Evolutionary conservation across 129 eudicot species (phyloP), one percentile per base, ranked within the genome.

Genomic region (Lonicera japonica): DNA sequence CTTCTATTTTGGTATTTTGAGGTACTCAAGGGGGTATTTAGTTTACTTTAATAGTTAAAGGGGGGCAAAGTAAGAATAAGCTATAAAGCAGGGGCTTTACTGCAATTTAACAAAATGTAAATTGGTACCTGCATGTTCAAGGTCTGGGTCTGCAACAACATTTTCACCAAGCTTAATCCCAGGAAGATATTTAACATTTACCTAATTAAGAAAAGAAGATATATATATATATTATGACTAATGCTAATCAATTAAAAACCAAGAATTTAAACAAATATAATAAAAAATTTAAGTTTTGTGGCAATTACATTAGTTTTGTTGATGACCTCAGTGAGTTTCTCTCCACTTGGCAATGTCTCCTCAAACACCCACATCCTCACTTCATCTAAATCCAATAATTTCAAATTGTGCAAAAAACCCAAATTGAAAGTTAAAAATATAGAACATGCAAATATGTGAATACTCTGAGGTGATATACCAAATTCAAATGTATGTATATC

Each of bases 341-440:
- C 85, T 14, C 99, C 99, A 71, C 76, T 58, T n/a, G 99, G 89
- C 75, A 94, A 67, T 38, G 58, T 72, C 75, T 94, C 96, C 65
- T 94, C 99, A 70, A 80, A 88, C 59, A 94, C 99, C 99, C 99
- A 94, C 99, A 94, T 94, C 77, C 78, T 83, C 76, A 94, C 95
- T 83, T 94, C 94, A 85, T 94, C 99, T 94, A 80, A 23, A 57
- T 22, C 3, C 40, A 10, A 60, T 36, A 13, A 60, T 50, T 17
- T 14, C 15, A 21, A 18, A 17, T 1, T 20, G 9, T 14, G 16
- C 13, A 14, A 43, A 43, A 3, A 8, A 43, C 8, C 36, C 36
- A 29, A 29, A 29, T 29, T 43, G 8, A 10, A 43, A 10, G 5
- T 43, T 10, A 43, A 8, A 43, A 1, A 43, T 1, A 43, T 43